Evolutionary conservation across 139 green algal genomes (phyloP).

Genomic region (Nannochloris sp.): DNA sequence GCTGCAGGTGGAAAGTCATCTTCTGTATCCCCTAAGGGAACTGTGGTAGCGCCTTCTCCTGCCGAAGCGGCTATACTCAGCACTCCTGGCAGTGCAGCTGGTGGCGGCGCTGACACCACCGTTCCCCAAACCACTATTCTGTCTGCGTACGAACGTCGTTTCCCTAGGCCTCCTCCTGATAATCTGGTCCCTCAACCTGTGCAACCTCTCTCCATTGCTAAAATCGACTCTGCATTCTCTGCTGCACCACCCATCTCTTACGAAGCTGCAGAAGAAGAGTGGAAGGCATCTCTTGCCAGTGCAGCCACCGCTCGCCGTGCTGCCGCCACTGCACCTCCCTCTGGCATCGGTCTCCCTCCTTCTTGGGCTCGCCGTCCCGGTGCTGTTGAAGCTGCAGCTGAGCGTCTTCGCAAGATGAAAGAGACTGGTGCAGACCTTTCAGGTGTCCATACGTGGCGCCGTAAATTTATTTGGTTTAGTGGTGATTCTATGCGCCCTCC

Average conservation of each 20-base stretch:
- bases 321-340: not conserved
- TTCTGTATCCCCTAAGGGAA: not conserved
- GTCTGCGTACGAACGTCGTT: not conserved
- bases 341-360: constrained; percentile 38
- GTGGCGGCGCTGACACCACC: not conserved
- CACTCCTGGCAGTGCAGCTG: not conserved
- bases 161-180: not conserved
- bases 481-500: constrained; percentile 36
- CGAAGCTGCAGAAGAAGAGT: not conserved
- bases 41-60: not conserved
- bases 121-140: not conserved
- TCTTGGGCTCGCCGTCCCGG: constrained; percentile 38
- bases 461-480: constrained; percentile 46
- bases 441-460: constrained; percentile 38
- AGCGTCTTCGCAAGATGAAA: not conserved
- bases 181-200: not conserved
- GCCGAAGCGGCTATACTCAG: too few relatives aligned
- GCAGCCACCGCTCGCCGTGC: not conserved
- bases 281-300: not conserved
- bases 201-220: not conserved
- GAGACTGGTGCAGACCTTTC: not conserved
- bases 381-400: not conserved
- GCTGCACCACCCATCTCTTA: not conserved
- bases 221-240: not conserved
- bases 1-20: not conserved